Evolutionary conservation across 2,329 filamentous ascomycete genomes (phyloP).

Genomic region (Chaetomium globosum): DNA sequence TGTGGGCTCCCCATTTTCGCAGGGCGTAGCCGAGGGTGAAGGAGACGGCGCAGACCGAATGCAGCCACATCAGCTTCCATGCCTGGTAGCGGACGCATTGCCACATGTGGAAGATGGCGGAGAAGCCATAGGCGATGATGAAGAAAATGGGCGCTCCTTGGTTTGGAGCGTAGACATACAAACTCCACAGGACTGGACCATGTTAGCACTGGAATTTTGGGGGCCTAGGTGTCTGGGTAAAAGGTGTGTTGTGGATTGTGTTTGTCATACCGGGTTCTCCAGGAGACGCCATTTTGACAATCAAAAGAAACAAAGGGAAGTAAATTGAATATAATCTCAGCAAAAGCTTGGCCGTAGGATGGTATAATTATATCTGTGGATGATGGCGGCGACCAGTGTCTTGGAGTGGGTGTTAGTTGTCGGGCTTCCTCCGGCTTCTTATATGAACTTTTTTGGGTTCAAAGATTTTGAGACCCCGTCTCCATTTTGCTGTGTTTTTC

Average conservation of each 20-base stretch:
- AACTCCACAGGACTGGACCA: slow-evolving; percentile 34
- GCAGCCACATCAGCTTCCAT: slow-evolving; percentile 54
- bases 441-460: background rate
- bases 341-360: background rate
- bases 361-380: background rate
- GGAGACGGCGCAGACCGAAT: slow-evolving; percentile 53
- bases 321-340: no score
- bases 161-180: slow-evolving; percentile 43
- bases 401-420: no score
- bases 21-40: slow-evolving; percentile 58
- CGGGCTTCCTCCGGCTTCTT: no score
- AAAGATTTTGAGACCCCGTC: background rate
- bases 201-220: background rate
- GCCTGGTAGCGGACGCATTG: slow-evolving; percentile 51
- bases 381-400: background rate
- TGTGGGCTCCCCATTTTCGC: slow-evolving; percentile 54
- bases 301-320: no score
- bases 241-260: background rate
- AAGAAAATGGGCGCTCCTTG: slow-evolving; percentile 46
- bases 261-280: slow-evolving; percentile 11
- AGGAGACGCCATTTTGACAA: background rate
- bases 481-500: background rate
- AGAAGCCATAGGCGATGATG: slow-evolving; percentile 39
- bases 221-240: no score
- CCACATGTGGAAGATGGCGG: slow-evolving; percentile 40